Conservation (phyloP, 2,329 filamentous ascomycete species). For the Clarireedia homoeocarpa region DNA sequence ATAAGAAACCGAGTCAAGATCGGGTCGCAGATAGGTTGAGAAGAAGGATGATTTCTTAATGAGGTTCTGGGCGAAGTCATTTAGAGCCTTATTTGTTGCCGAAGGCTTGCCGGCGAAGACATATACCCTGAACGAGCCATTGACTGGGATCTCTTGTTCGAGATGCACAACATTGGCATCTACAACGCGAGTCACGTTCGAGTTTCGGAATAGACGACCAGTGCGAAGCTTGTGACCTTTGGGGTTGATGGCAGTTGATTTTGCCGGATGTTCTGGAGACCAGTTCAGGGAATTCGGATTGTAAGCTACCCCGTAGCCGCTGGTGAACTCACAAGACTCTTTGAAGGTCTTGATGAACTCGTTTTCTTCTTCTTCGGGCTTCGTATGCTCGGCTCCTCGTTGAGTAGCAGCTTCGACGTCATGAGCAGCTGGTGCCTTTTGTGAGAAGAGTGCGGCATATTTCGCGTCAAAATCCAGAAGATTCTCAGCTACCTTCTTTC, state of each 20-base stretch:
- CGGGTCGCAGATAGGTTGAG: constrained; percentile 52
- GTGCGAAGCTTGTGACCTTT: constrained; percentile 58
- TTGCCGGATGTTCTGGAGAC: constrained; percentile 63
- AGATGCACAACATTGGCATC: constrained; percentile 87
- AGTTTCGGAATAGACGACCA: constrained; percentile 68
- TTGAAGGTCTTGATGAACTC: constrained; percentile 88
- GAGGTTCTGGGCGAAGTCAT: constrained; percentile 61
- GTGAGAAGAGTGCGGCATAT: constrained; percentile 85
- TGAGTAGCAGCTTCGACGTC: constrained; percentile 62
- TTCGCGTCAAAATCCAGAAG: constrained; percentile 80
- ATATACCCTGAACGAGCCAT: constrained; percentile 81
- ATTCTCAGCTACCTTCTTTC: constrained; percentile 75
- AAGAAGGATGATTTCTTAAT: constrained; percentile 65
- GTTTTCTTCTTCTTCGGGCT: constrained; percentile 47
- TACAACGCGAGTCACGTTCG: constrained; percentile 76
- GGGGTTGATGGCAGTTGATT: constrained; percentile 62
- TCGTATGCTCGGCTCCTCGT: constrained; percentile 25
- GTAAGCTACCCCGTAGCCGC: constrained; percentile 85
- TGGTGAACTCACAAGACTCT: constrained; percentile 84
- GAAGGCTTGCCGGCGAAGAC: constrained; percentile 68
- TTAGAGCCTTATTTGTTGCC: constrained; percentile 53
- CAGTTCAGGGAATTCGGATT: constrained; percentile 78
- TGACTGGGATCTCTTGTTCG: constrained; percentile 82
- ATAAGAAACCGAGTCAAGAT: constrained; percentile 56
- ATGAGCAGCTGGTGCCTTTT: constrained; percentile 62